Evolutionary conservation across 176 grass and related monocot species (phyloP), one percentile per base, ranked within the genome.

Genomic region (Triticum dicoccoides): DNA sequence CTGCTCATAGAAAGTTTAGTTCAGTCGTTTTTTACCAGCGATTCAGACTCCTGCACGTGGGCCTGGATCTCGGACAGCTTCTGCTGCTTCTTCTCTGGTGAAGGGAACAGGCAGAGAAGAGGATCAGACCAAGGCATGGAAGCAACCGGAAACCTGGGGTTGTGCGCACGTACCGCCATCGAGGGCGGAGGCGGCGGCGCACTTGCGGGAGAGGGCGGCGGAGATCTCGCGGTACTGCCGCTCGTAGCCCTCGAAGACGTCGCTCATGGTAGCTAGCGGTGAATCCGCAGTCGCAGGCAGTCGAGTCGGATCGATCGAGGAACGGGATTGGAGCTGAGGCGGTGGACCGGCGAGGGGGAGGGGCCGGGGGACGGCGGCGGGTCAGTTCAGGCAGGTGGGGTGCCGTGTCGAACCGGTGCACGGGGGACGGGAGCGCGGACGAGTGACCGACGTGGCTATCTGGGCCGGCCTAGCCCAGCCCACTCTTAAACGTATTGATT

Each of bases 191-290:
- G 90, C 95, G 23, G 83, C 80, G 65, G 92, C 76, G 72, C 88
- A 97, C 88, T 84, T 92, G 83, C 87, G 88, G 14, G 90, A 94
- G 41, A 94, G 92, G 23, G 86, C 78, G 67, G 88, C 86, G 13
- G 92, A 89, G 35, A 87, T 89, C 90, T 97, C 95, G 73, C 88
- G 85, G 90, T 91, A 94, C 86, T 97, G 95, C 30, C 88, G 73
- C 82, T 91, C 90, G 88, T 97, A 97, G 51, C 95, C 92, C 83
- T 97, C 90, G 27, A 97, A 94, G 13, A 97, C 92, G 84, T 97
- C 95, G 73, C 92, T 94, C 92, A 94, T 97, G 84, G 71, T n/a
- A 44, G 3, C 5, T 34, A 21, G 25, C 30, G 38, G 12, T 7
- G 34, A 76, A 69, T 51, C 42, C 1, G 61, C 30, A 49, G 35